Conservation (phyloP, 106 monocot genomes). For the Hemerocallis citrina region DNA sequence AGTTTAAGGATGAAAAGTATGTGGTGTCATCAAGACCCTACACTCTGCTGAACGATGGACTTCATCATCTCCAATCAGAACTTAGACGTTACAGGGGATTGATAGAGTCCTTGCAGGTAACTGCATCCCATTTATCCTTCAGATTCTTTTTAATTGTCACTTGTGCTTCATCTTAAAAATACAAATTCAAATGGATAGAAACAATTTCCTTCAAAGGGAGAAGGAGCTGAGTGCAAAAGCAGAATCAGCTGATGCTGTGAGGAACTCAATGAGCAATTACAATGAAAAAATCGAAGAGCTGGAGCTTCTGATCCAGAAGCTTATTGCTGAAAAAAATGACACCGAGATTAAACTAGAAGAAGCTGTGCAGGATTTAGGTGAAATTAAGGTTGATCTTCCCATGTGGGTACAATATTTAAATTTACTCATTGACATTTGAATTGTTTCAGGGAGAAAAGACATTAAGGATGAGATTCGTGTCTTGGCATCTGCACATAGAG, state of each 20-base stretch:
- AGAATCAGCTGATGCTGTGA: conserved; percentile 52
- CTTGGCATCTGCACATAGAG: conserved; percentile 80
- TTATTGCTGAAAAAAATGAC: conserved; percentile 60
- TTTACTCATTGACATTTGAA: conserved; percentile 2
- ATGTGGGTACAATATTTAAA: background rate
- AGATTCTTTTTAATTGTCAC: background rate
- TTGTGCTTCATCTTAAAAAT: conserved; percentile 1
- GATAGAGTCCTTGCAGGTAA: conserved; percentile 75
- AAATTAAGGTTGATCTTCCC: background rate
- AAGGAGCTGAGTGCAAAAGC: conserved; percentile 66
- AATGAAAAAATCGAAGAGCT: conserved; percentile 57
- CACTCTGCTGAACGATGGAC: conserved; percentile 45
- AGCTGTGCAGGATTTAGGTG: conserved; percentile 86
- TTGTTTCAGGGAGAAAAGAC: conserved; percentile 69
- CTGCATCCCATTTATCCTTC: background rate
- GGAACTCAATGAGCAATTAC: conserved; percentile 35
- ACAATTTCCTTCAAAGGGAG: conserved; percentile 44
- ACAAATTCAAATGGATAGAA: conserved; percentile 52
- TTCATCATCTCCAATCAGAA: conserved; percentile 65
- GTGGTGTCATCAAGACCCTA: conserved; percentile 66
- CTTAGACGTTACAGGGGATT: conserved; percentile 57
- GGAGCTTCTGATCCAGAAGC: conserved; percentile 65
- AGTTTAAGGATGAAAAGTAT: conserved; percentile 83
- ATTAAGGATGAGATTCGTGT: conserved; percentile 87
- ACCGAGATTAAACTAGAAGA: conserved; percentile 82